Base-by-base conservation (phyloP, 352 stramenopile species). In the Phytophthora parvispora region DNA sequence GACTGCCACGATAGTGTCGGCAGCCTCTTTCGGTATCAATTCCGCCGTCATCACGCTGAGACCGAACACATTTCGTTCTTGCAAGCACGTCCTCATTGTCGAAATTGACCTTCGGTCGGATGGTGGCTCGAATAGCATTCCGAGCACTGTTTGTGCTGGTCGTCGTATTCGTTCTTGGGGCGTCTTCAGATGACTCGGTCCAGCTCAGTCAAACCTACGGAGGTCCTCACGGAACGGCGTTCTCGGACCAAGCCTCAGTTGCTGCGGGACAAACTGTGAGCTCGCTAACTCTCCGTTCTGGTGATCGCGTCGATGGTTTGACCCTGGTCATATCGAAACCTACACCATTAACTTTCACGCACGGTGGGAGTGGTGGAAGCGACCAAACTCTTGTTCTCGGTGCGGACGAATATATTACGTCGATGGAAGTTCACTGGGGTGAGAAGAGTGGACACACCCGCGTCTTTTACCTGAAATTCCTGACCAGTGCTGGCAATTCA, bases 391-490 rank as follows among this genome's bases (percentile, higher is more conserved):
- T 74, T 0, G 45, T 52, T 6, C 66, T 74, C 20, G 53, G 34
- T 16, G 32, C 40, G 16, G 28, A 60, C 10, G 66, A 74, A 20
- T 52, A 69, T 47, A 64, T 74, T 9, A 74, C 53, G 13, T 61
- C 51, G 3, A 74, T 74, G 66, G 66, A 74, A 27, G 66, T 40
- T 22, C 66, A 74, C 29, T 69, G 60, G 66, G 53, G 53, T 13
- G 56, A 74, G 52, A 67, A 74, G 18, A 45, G 36, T 22, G 66
- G 52, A 4, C 58, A 36, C 28, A 69, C 66, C 1, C 51, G 60
- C 16, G 58, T 74, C 24, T 74, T 74, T 32, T 74, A 69, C 47
- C 25, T 69, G 6, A 74, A 60, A 29, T 64, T 74, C 28, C 51
- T 27, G 2, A 69, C 66, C 8, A 74, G 60, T 60, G 53, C 52